Base-by-base conservation (phyloP, 2,329 filamentous ascomycete genomes). In the Fusarium caatingaense region DNA sequence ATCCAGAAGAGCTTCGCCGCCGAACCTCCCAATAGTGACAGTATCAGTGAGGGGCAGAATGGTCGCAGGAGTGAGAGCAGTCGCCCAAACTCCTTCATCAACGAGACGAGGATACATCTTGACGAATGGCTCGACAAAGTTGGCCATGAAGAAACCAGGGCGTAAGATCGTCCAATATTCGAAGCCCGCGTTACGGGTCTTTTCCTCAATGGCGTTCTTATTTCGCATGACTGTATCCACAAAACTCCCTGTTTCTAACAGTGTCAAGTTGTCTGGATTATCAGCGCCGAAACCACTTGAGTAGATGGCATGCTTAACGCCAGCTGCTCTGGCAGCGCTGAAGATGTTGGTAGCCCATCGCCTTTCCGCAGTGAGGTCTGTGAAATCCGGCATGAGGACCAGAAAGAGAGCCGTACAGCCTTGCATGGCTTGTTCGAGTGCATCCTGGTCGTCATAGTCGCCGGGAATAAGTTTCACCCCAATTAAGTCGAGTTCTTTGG, bases 101-200 rank as follows among this genome's bases (percentile, higher is more conserved):
- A 76, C 71, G 9, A 86, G 74, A 0, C 78, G 80, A 0, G 79
- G 77, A 60, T 82, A 84, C 76, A 82, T 78, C 11, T 53, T 55
- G 3, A 81, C 79, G 13, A 81, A 75, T 5, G 84, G 84, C 6
- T 75, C 60, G 7, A 86, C 49, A 64, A 83, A 83, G 69, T 88
- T 88, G 21, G 80, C 78, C 81, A 86, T 85, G 77, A 88, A 87
- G 69, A 79, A 81, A 2, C 82, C 83, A 1, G 84, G 84, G 3
- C 84, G 83, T 3, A 88, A 72, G 23, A 87, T 80, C 0, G 85
- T 86, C 81, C 82, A 87, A 10, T 73, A 66, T 16, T 79, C 65
- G 61, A 85, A 82, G 4, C 80, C 80, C 2, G 76, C 72, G 11
- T 69, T 56, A 21, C 78, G 75, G 6, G 84, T 72, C 21, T 76